phyloP scores from a whole-genome alignment of 1,284 basidiomycete species.

The Coniferiporia weirii region DNA sequence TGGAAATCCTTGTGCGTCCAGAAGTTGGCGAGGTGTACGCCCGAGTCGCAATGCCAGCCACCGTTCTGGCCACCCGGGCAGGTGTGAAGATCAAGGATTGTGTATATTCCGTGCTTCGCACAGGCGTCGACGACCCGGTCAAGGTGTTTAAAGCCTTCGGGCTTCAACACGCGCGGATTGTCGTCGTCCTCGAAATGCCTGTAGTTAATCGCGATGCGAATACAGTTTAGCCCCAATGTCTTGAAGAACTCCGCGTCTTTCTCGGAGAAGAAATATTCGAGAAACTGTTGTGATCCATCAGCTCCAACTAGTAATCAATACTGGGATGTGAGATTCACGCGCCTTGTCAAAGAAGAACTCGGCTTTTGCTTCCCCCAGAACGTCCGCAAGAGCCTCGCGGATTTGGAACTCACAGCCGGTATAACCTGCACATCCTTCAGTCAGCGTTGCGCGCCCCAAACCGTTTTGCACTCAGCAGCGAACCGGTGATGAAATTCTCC shows the following conservation, averaged over 20 bases:
- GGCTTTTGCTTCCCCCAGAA: constrained; percentile 62
- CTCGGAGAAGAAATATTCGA: constrained; percentile 69
- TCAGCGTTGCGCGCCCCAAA: background rate
- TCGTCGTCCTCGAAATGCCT: constrained; percentile 67
- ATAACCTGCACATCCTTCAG: constrained; percentile 34
- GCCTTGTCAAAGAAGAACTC: constrained; percentile 78
- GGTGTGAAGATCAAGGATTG: constrained; percentile 56
- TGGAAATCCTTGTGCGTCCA: constrained; percentile 78
- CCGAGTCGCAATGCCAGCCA: constrained; percentile 51
- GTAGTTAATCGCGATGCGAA: constrained; percentile 63
- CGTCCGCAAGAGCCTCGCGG: constrained; percentile 58
- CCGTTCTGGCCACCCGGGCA: constrained; percentile 53
- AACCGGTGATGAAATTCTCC: constrained; percentile 60
- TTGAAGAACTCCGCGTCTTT: constrained; percentile 68
- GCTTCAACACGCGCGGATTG: constrained; percentile 58
- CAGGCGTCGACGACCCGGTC: constrained; percentile 58
- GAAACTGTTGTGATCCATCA: constrained; percentile 40
- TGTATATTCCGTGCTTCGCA: constrained; percentile 52
- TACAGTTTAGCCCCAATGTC: constrained; percentile 65
- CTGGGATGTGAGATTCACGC: constrained; percentile 16
- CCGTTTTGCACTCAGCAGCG: background rate
- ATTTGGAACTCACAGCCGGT: constrained; percentile 63
- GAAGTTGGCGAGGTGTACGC: constrained; percentile 53
- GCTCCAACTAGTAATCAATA: background rate
- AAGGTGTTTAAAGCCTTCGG: constrained; percentile 57